Base-by-base conservation (phyloP, 768 basidiomycete genomes). In the Tricholoma bakamatsutake region DNA sequence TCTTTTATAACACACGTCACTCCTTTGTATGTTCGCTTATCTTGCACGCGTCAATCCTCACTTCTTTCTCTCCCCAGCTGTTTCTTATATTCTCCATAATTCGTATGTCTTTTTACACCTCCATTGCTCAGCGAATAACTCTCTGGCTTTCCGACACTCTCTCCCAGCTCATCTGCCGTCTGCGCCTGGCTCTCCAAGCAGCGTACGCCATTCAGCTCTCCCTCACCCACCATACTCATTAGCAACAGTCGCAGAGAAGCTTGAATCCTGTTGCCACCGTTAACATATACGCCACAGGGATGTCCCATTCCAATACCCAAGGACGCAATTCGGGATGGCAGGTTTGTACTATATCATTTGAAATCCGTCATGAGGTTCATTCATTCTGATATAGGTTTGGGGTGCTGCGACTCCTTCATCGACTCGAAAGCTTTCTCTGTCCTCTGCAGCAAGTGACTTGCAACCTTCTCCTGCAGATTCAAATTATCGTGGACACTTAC, bases 71-170 rank as follows among this genome's bases (percentile, higher is more conserved):
- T 45, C 47, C 56, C 51, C 43, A 51, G 55, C 55, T 50, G 12
- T 31, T 40, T 27, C 18, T 28, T 61, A 61, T 47, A 58, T 53
- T 45, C 55, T 57, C 27, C 56, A 52, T 61, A 62, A 62, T 58
- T 54, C 27, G 58, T 62, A 31, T 45, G 59, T 53, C 18, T 27
- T 35, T 42, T 48, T 15, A 3, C 17, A 21, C 33, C 33, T 33
- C 35, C 15, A 0, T 21, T n/a, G 10, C n/a, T 28, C 54, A 64
- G 63, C 59, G 51, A 57, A 60, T 64, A 87, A 64, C 82, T 84
- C 40, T 87, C 87, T 33, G 81, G 79, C 54, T 85, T 87, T 27
- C 84, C 86, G n/a, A 78, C 80, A 15, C 83, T 80, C 57, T 86
- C 86, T 48, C 73, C n/a, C 76, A 46, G 75, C 78, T 30, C 85